phyloP scores from a whole-genome alignment of 331 rosid genomes.

The Cydonia oblonga region DNA sequence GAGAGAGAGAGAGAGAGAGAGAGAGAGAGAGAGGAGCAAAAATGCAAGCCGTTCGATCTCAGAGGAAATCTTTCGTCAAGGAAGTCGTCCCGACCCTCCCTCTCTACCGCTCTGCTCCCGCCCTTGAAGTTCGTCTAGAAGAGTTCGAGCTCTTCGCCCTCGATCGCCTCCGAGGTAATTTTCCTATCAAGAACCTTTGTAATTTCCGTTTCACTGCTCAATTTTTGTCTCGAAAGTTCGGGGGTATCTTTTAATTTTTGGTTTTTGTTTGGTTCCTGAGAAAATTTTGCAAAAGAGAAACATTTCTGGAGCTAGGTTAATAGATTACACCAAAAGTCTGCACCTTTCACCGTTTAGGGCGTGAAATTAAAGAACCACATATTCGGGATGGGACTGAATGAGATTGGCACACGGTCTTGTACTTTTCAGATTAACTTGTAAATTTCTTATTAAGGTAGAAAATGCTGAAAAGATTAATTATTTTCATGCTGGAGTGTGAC shows the following conservation, averaged over 20 bases:
- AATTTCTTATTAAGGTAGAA: not conserved
- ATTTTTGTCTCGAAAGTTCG: not conserved
- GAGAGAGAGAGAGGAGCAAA: not conserved
- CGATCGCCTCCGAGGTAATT: constrained; percentile 82
- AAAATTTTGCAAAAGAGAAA: not conserved
- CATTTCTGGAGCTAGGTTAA: not conserved
- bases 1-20: not conserved
- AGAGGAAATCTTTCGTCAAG: constrained; percentile 19
- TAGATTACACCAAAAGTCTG: no score
- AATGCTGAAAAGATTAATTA: not conserved
- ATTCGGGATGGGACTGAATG: not conserved
- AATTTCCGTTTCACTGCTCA: not conserved
- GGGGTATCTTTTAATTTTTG: not conserved
- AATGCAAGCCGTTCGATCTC: constrained; percentile 54
- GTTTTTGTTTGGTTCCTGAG: not conserved
- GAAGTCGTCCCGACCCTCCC: constrained; percentile 34
- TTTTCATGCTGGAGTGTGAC: not conserved
- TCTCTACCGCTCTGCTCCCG: constrained; percentile 73
- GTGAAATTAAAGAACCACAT: not conserved
- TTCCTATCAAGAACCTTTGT: no score
- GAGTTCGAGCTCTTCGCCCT: constrained; percentile 83
- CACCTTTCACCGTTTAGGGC: not conserved
- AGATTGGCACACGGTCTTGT: not conserved
- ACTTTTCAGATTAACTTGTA: not conserved
- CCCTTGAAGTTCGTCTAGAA: constrained; percentile 78